A percentile compares a stretch with the other conserved stretches of the same genome.
Evolutionary conservation across 768 basidiomycete species (phyloP).

Genomic region (Termitomyces sp.): DNA sequence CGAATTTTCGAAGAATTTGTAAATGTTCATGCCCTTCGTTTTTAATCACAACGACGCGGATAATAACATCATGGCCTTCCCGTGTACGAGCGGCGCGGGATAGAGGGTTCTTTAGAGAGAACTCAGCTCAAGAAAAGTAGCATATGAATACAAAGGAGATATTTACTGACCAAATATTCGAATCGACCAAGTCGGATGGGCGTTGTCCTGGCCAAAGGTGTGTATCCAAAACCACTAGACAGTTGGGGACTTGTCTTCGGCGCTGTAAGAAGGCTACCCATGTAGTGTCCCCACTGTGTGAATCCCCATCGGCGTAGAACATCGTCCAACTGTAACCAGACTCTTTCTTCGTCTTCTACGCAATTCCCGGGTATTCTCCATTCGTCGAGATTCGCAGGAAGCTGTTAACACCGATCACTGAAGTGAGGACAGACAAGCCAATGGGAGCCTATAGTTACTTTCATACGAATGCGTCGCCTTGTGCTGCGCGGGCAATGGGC

Average conservation of each 20-base stretch:
- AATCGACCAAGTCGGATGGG: background rate
- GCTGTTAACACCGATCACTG: background rate
- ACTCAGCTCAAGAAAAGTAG: background rate
- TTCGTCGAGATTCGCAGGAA: background rate
- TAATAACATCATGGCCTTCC: constrained; percentile 16
- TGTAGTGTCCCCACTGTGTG: background rate
- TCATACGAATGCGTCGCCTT: background rate
- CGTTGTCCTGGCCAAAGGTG: background rate
- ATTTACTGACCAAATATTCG: background rate
- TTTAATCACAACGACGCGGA: constrained; percentile 11
- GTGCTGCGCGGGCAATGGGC: background rate
- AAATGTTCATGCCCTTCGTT: constrained; percentile 20
- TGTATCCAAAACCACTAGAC: background rate
- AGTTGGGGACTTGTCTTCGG: background rate
- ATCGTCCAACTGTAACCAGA: background rate
- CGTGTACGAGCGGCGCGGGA: constrained; percentile 11
- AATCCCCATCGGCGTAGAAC: background rate
- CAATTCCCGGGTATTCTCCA: background rate
- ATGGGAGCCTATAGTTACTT: background rate
- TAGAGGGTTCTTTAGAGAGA: background rate
- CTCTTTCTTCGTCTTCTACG: background rate
- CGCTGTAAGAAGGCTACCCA: background rate
- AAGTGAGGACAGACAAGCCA: background rate
- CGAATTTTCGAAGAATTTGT: constrained; percentile 18
- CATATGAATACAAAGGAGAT: background rate